phyloP scores from a whole-genome alignment of 2,329 filamentous ascomycete species.

The Fusarium nisikadoi region DNA sequence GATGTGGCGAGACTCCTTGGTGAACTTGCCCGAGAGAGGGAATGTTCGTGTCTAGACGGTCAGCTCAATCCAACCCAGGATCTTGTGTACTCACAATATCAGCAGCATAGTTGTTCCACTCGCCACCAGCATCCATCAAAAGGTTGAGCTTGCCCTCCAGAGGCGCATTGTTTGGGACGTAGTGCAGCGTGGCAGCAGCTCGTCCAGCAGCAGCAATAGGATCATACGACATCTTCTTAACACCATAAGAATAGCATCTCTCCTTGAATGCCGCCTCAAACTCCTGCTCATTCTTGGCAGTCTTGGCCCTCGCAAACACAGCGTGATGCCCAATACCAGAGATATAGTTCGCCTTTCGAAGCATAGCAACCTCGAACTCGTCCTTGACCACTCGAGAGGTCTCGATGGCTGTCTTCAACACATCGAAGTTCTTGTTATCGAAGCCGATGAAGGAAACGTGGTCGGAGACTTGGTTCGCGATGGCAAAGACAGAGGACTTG shows the following conservation, averaged over 20 bases:
- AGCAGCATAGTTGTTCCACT: slow-evolving; percentile 78
- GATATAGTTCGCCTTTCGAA: slow-evolving; percentile 76
- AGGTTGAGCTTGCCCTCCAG: slow-evolving; percentile 79
- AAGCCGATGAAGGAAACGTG: slow-evolving; percentile 78
- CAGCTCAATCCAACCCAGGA: neutral
- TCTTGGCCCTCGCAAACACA: slow-evolving; percentile 69
- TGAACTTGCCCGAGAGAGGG: slow-evolving; percentile 79
- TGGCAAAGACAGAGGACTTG: slow-evolving; percentile 73
- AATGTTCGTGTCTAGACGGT: slow-evolving; percentile 79
- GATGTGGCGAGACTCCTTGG: slow-evolving; percentile 74
- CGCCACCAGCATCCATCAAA: slow-evolving; percentile 84
- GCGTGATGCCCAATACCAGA: slow-evolving; percentile 74
- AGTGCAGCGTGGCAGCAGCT: slow-evolving; percentile 87
- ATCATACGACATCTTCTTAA: slow-evolving; percentile 86
- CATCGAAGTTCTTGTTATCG: slow-evolving; percentile 67
- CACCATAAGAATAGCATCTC: slow-evolving; percentile 77
- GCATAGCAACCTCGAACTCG: slow-evolving; percentile 78
- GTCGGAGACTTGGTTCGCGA: slow-evolving; percentile 80
- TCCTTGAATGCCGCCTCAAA: slow-evolving; percentile 85
- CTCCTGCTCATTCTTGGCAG: slow-evolving; percentile 80
- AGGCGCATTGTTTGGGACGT: slow-evolving; percentile 80
- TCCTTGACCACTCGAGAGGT: slow-evolving; percentile 77
- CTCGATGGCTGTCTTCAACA: slow-evolving; percentile 73
- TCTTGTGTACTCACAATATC: slow-evolving; percentile 62
- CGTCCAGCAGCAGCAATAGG: slow-evolving; percentile 85